These are phyloP conservation scores for Camellia oleifera DNA, from an alignment of 179 eudicot genomes.

Conservation along the genomic window DNA sequence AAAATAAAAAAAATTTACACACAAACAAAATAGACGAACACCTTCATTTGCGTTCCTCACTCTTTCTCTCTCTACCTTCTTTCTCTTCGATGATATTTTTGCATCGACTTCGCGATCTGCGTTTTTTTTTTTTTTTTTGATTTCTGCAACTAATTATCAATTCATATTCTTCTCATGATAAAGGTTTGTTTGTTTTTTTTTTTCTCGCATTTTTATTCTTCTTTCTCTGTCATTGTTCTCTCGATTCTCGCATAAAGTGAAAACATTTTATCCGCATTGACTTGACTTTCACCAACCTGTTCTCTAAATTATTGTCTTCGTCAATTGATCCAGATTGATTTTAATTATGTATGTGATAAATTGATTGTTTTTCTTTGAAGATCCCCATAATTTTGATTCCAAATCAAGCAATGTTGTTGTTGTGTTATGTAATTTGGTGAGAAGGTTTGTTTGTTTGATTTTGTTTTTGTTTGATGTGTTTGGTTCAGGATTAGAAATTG, in stretches of 20 bases:
- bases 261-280: constrained; percentile 8
- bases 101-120: constrained; percentile 45
- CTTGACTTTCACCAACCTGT: not conserved
- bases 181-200: not conserved
- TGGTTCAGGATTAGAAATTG: constrained; percentile 14
- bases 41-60: constrained; percentile 16
- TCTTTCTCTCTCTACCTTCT: constrained; percentile 12
- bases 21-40: constrained; percentile 10
- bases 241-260: not conserved
- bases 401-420: no score
- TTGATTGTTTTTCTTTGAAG: no score
- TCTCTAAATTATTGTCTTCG: no score
- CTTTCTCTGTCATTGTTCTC: not conserved
- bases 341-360: no score
- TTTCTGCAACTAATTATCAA: constrained; percentile 15
- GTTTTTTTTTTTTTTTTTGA: constrained; percentile 24
- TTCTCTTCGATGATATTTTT: constrained; percentile 29
- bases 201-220: not conserved
- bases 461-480: constrained; percentile 1
- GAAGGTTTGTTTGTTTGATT: not conserved
- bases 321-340: no score
- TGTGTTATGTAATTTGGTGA: no score
- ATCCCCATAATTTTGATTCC: no score
- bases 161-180: not conserved
- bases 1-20: constrained; percentile 1